These are phyloP conservation scores for Rhizoclosmatium globosum DNA, from an alignment of 192 early-diverging fungal species.

Conservation along the genomic window DNA sequence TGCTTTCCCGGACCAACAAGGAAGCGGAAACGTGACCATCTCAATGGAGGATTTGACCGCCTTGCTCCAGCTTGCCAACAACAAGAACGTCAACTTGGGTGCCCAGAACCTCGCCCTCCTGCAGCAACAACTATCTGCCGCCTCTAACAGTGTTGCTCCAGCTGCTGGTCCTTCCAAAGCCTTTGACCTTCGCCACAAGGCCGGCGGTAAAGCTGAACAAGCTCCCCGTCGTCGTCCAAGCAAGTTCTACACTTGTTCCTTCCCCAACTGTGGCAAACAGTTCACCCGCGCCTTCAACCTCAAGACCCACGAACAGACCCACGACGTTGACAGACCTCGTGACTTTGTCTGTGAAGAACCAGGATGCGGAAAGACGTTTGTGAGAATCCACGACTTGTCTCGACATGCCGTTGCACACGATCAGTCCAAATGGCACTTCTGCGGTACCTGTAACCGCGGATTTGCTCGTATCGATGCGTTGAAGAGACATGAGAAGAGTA, in stretches of 20 bases:
- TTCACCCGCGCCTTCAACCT: slow-evolving; percentile 74
- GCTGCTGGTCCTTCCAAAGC: neutral
- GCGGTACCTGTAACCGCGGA: slow-evolving; percentile 28
- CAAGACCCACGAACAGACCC: slow-evolving; percentile 69
- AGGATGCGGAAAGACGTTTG: slow-evolving; percentile 71
- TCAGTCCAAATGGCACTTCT: slow-evolving; percentile 29
- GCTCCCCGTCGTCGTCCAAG: slow-evolving; percentile 3
- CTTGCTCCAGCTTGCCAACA: slow-evolving; percentile 2
- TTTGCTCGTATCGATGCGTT: slow-evolving; percentile 42
- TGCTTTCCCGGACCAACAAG: neutral
- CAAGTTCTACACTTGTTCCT: slow-evolving; percentile 55
- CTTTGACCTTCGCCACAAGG: neutral
- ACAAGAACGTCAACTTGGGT: neutral
- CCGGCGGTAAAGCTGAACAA: neutral
- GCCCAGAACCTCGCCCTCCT: neutral
- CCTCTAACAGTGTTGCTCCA: neutral
- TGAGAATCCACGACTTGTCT: slow-evolving; percentile 80
- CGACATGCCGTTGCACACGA: slow-evolving; percentile 49
- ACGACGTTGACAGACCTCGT: slow-evolving; percentile 66
- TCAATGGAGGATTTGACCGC: slow-evolving; percentile 20
- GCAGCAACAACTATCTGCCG: slow-evolving; percentile 17
- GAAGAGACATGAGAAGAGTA: slow-evolving; percentile 23
- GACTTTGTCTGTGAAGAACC: slow-evolving; percentile 53
- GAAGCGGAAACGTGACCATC: slow-evolving; percentile 10
- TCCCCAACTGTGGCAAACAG: slow-evolving; percentile 65